These are phyloP conservation scores for Exophiala sp. DNA, from an alignment of 2,329 filamentous ascomycete genomes.

Conservation along the genomic window DNA sequence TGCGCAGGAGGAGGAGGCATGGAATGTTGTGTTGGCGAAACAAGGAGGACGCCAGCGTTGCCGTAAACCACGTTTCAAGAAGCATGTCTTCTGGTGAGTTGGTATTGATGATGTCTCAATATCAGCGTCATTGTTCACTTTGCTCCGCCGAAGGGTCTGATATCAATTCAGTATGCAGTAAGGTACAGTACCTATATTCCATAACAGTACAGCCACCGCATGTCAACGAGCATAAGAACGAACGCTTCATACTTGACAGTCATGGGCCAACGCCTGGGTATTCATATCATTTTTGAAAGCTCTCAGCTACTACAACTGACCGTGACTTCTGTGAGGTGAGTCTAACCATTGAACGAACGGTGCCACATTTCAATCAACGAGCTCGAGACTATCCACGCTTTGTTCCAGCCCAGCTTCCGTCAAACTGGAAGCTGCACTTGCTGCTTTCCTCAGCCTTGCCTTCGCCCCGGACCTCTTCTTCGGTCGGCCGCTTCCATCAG, in stretches of 20 bases:
- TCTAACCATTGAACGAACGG: neutral
- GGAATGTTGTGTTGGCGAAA: too few species aligned
- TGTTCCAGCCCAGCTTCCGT: constrained; percentile 16
- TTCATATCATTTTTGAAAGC: too few species aligned
- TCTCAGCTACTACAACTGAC: too few species aligned
- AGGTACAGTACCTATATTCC: too few species aligned
- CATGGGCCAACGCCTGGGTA: too few species aligned
- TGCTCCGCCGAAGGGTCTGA: constrained; percentile 7
- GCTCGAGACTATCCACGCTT: constrained; percentile 20
- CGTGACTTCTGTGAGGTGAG: too few species aligned
- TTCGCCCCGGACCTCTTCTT: constrained; percentile 19
- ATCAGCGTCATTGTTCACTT: constrained; percentile 7
- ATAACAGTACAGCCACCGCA: too few species aligned
- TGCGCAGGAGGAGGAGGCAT: constrained; percentile 2
- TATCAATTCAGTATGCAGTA: neutral
- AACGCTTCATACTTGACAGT: neutral
- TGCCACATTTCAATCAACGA: constrained; percentile 13
- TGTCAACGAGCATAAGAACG: too few species aligned
- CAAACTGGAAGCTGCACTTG: constrained; percentile 13
- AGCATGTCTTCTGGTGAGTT: too few species aligned
- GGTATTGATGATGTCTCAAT: neutral
- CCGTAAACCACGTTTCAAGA: too few species aligned
- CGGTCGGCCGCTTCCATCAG: constrained; percentile 6
- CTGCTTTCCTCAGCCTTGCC: constrained; percentile 15
- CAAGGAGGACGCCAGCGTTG: too few species aligned